Evolutionary conservation across 192 early-diverging fungal species (phyloP).

Genomic region (Umbelopsis vinacea): DNA sequence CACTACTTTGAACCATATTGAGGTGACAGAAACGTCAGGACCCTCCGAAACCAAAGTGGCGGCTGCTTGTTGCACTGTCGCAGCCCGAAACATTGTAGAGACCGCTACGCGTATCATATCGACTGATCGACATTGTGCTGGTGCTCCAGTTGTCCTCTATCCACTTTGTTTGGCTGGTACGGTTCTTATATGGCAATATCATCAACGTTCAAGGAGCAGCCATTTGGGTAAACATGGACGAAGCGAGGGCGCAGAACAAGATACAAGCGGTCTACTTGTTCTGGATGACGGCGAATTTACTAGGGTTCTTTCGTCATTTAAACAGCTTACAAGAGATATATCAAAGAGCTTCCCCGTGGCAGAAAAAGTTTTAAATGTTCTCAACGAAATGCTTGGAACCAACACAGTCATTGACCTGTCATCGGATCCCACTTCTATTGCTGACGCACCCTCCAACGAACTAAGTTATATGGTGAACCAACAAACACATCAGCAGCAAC

Average conservation of each 20-base stretch:
- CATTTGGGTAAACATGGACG: neutral
- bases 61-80: neutral
- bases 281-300: conserved; percentile 7
- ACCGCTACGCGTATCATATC: conserved; percentile 6
- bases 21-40: neutral
- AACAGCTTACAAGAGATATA: neutral
- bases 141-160: conserved; percentile 6
- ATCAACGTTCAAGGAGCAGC: neutral
- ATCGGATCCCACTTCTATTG: conserved; percentile 4
- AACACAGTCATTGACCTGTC: neutral
- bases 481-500: neutral
- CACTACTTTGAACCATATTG: neutral
- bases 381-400: conserved; percentile 6
- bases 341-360: conserved; percentile 6
- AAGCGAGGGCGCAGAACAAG: neutral
- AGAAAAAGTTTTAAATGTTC: neutral
- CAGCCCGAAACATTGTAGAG: conserved; percentile 11
- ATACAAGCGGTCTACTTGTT: neutral
- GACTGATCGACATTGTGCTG: conserved; percentile 8
- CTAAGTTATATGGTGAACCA: conserved; percentile 6
- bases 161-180: conserved; percentile 18
- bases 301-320: neutral
- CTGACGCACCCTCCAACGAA: neutral
- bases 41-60: neutral
- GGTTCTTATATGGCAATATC: conserved; percentile 12